Base-by-base conservation (phyloP, 2,329 filamentous ascomycete genomes). In the Fusarium goolgardi region DNA sequence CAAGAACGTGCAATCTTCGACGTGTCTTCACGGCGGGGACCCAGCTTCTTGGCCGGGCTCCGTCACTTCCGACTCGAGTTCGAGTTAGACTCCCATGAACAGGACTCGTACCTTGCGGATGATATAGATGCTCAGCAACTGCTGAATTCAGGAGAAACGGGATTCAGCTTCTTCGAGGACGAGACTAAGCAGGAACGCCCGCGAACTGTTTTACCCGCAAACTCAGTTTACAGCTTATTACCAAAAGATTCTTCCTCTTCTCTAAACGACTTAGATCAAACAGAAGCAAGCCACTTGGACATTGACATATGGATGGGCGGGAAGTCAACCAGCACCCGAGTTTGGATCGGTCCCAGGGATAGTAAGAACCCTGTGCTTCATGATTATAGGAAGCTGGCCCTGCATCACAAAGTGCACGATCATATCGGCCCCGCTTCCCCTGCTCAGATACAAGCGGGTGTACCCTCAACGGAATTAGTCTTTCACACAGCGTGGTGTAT, bases 51-150 rank as follows among this genome's bases (percentile, higher is more conserved):
- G 8, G 71, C 73, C 5, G 88, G 87, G 13, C 77, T 90, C n/a
- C 80, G 83, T 55, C 81, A 83, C 59, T 72, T 90, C 18, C 76
- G 81, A 4, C 76, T 90, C 8, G 87, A 90, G 71, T 84, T 90
- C 62, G 81, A 83, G 27, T 75, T 79, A 0, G 82, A 83, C 47
- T 76, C 78, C 3, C 74, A 75, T 13, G 78, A 81, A 4, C 79
- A 81, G 25, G 71, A 76, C 20, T 74, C 76, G 18, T 75, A 75
- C 7, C 69, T 72, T 4, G 67, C 70, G 4, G 76, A 75, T 13
- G 78, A 79, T 20, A 58, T 82, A 5, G 81, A 85, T 50, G 79
- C 81, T 2, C 79, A 80, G 43, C 76, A 76, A 15, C 75, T 86
- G 16, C 76, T 86, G 46, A 76, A 78, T 25, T 76, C 77, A 15